A percentile compares a stretch with the other conserved stretches of the same genome.
Evolutionary conservation across 768 basidiomycete species (phyloP).

Genomic region (Panaeolus cyanescens): DNA sequence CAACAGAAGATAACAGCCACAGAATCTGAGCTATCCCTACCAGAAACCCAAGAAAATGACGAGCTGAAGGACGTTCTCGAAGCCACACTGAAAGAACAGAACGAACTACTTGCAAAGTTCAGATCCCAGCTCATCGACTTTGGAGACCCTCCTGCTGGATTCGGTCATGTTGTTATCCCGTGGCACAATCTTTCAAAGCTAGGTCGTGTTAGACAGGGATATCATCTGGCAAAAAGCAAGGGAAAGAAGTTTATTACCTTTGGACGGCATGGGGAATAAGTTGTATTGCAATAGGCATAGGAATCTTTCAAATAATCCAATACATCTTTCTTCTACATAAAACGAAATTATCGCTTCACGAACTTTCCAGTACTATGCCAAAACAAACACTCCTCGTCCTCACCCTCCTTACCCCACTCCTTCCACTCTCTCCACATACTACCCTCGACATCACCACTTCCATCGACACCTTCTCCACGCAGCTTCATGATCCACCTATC

Average conservation of each 20-base stretch:
- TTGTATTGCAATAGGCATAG: too few relatives aligned
- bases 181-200: neutral
- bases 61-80: neutral
- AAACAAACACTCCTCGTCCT: slow-evolving; percentile 59
- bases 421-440: slow-evolving; percentile 51
- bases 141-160: neutral
- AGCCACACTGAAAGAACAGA: neutral
- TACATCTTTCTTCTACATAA: neutral
- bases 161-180: neutral
- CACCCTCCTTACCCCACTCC: slow-evolving; percentile 50
- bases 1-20: neutral
- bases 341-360: slow-evolving; percentile 36
- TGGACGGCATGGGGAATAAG: too few relatives aligned
- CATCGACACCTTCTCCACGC: slow-evolving; percentile 21
- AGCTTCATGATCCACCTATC: slow-evolving; percentile 46
- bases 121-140: neutral
- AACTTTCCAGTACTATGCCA: slow-evolving; percentile 62
- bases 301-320: too few relatives aligned
- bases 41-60: neutral
- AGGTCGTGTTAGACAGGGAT: neutral
- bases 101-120: neutral
- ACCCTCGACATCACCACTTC: slow-evolving; percentile 18
- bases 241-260: too few relatives aligned
- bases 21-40: neutral
- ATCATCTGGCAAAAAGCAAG: neutral